Evolutionary conservation across 768 basidiomycete genomes (phyloP), one percentile per base, ranked within the genome.

Genomic region (Imleria badia): DNA sequence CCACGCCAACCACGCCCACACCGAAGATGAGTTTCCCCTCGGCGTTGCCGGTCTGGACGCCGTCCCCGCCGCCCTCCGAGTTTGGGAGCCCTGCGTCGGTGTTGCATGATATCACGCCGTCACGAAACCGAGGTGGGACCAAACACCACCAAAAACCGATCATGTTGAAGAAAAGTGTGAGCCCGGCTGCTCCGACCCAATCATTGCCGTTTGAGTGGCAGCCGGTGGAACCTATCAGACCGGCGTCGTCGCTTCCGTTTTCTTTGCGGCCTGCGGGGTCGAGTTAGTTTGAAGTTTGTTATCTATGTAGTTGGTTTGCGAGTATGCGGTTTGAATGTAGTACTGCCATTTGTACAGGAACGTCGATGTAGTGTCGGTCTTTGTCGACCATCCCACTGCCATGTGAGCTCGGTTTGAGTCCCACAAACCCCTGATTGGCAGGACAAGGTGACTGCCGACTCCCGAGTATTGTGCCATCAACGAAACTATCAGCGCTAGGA

Each of bases 121-220:
- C 69, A 17, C 67, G 69, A 19, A 60, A 51, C 39, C 64, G 69
- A 7, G 59, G 60, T 17, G 58, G 45, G 4, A 11, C 8, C 11
- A 76, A 74, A 34, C 66, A 72, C 36, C 76, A 77, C 49, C 63
- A 64, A 56, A 73, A 69, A 48, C 65, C 77, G 2, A 67, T 73
- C 33, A 40, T 56, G 14, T 42, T 74, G 44, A 72, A 69, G 61
- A 74, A 71, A 34, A 59, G 1, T 26, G 20, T 26, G 17, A 59
- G 56, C 20, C 48, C 63, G n/a, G 13, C 9, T 20, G 30, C 31
- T 12, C 3, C 35, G 43, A 45, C 54, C 10, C 60, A 46, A 15
- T 20, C 52, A 6, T 55, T 58, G 14, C 17, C 38, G 11, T 68
- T 68, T 49, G 61, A 57, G 19, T 68, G 67, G 67, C 34, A 59